Evolutionary conservation across 768 basidiomycete species (phyloP).

Genomic region (Hericium erinaceus): DNA sequence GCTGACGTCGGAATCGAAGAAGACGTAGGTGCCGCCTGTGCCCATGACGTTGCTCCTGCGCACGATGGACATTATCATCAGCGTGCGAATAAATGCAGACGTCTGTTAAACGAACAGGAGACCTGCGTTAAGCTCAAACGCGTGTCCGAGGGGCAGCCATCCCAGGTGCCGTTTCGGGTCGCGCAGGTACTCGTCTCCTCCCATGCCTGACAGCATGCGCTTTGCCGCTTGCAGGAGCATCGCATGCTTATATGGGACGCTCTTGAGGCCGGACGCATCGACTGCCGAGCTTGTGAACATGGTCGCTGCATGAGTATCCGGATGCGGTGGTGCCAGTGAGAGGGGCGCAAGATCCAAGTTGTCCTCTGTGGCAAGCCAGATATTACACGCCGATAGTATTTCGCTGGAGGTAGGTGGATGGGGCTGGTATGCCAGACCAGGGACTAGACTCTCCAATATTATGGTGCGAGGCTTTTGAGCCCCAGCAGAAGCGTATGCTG

Average conservation of each 20-base stretch:
- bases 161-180: not conserved
- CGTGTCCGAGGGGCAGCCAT: not conserved
- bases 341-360: not conserved
- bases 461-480: not conserved
- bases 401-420: not conserved
- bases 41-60: not conserved
- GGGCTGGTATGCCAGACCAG: not conserved
- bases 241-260: not conserved
- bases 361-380: not conserved
- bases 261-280: not conserved
- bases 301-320: not conserved
- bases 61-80: not conserved
- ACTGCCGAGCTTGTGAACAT: not conserved
- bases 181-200: not conserved
- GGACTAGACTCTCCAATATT: not conserved
- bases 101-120: not conserved
- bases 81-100: too few relatives aligned
- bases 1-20: not conserved
- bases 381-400: not conserved
- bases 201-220: not conserved
- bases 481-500: not conserved
- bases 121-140: not conserved
- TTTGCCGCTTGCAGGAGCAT: not conserved
- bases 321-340: not conserved
- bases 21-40: not conserved